phyloP scores from a whole-genome alignment of 257 asterid genomes.

The Petunia axillaris region DNA sequence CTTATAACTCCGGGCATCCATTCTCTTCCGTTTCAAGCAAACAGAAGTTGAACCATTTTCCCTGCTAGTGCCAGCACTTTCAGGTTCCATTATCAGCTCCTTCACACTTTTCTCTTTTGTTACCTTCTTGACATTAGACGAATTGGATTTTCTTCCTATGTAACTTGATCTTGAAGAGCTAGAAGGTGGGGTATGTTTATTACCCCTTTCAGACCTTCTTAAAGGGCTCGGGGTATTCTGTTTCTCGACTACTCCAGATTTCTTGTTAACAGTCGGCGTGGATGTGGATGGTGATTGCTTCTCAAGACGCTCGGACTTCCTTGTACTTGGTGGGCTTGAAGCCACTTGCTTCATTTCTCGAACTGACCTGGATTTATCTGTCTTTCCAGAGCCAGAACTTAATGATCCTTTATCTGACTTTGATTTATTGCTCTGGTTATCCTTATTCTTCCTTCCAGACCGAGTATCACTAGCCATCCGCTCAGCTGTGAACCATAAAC shows the following conservation, averaged over 20 bases:
- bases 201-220: slow-evolving; percentile 53
- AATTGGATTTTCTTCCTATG: slow-evolving; percentile 35
- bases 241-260: slow-evolving; percentile 45
- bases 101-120: slow-evolving; percentile 47
- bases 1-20: slow-evolving; percentile 26
- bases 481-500: slow-evolving; percentile 15
- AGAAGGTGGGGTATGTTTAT: slow-evolving; percentile 39
- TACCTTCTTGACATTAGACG: slow-evolving; percentile 32
- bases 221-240: slow-evolving; percentile 45
- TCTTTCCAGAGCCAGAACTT: slow-evolving; percentile 32
- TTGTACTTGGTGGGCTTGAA: slow-evolving; percentile 39
- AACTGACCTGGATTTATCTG: slow-evolving; percentile 31
- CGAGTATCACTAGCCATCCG: slow-evolving; percentile 30
- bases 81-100: slow-evolving; percentile 51
- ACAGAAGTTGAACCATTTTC: slow-evolving; percentile 36
- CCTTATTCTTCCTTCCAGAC: slow-evolving; percentile 35
- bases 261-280: slow-evolving; percentile 24
- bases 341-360: slow-evolving; percentile 40
- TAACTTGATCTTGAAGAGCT: slow-evolving; percentile 40
- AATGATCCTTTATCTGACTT: slow-evolving; percentile 40
- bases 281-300: slow-evolving; percentile 29
- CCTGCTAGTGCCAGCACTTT: slow-evolving; percentile 31
- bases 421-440: slow-evolving; percentile 38
- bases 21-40: slow-evolving; percentile 32
- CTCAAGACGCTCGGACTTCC: slow-evolving; percentile 54